These are phyloP conservation scores for Alternaria gaisen DNA, from an alignment of 2,329 filamentous ascomycete genomes.

Conservation along the genomic window DNA sequence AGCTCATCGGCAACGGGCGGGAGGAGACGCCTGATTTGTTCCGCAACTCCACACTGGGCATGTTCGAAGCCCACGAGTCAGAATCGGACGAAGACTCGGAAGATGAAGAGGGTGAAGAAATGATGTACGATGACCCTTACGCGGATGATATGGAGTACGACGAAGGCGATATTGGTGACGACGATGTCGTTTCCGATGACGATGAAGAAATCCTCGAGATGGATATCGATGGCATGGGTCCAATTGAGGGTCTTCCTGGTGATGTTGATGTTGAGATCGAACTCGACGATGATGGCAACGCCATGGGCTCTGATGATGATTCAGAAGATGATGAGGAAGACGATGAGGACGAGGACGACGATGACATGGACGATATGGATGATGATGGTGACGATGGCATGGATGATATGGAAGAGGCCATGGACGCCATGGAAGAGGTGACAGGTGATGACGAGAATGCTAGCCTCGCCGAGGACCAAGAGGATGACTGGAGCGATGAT, in stretches of 20 bases:
- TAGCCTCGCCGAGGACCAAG: constrained; percentile 53
- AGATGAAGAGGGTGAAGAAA: constrained; percentile 69
- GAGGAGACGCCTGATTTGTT: constrained; percentile 94
- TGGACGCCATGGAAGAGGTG: constrained; percentile 52
- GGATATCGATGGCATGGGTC: constrained; percentile 83
- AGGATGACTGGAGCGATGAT: constrained; percentile 57
- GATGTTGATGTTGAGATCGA: constrained; percentile 86
- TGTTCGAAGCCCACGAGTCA: constrained; percentile 88
- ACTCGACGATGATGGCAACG: constrained; percentile 72
- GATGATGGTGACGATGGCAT: constrained; percentile 44
- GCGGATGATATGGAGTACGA: constrained; percentile 93
- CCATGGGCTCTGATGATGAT: constrained; percentile 64
- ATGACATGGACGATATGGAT: constrained; percentile 57
- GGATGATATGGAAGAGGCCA: constrained; percentile 54
- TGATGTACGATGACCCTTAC: constrained; percentile 89
- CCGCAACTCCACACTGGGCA: constrained; percentile 92
- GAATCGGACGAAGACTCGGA: constrained; percentile 74
- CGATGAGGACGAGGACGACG: constrained; percentile 60
- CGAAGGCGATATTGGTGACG: constrained; percentile 71
- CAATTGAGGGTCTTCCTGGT: constrained; percentile 69
- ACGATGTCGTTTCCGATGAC: constrained; percentile 86
- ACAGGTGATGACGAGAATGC: constrained; percentile 59
- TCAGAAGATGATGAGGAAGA: constrained; percentile 66
- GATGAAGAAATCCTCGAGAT: constrained; percentile 82
- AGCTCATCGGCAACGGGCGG: constrained; percentile 78